Base-by-base conservation (phyloP, 371 early-diverging fungal species). In the Encephalitozoon intestinalis region DNA sequence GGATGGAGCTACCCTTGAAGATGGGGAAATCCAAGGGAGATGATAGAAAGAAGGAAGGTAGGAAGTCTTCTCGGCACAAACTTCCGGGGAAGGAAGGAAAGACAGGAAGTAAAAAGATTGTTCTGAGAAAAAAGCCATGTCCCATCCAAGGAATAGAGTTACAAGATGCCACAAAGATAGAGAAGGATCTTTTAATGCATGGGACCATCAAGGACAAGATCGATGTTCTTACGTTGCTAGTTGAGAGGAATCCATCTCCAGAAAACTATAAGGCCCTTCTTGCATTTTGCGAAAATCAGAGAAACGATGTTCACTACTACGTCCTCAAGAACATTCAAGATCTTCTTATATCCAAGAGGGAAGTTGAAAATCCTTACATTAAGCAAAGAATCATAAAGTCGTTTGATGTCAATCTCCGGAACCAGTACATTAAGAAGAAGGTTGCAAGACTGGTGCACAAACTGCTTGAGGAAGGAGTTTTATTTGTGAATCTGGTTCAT, bases 201-300 rank as follows among this genome's bases (percentile, higher is more conserved):
- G 81, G 81, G 18, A 78, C 81, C 0, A 51, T 68, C 11, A 73
- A 46, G 15, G 81, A 81, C 52, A 78, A 70, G 71, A 50, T 81
- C 9, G 72, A 77, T 51, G 21, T 64, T 11, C 37, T 76, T 15
- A 51, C 79, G 23, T 68, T 81, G 12, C 11, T 75, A 21, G 15
- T 39, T 28, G 64, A 37, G 4, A 67, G 71, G 30, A 75, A 76
- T 37, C 75, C 75, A 26, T 44, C 71, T 28, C n/a, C 39, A 5
- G 50, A 67, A 40, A 76, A 81, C 67, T 74, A 52, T 25, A 78
- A 78, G 63, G 28, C 52, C 9, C 44, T 81, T 4, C 53, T 81
- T 37, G 26, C 28, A 28, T 76, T 76, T 37, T 28, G 63, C 12
- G 78, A 78, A 18, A 78, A 78, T 18, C 75, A 81, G 40, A 66